phyloP scores from a whole-genome alignment of 768 basidiomycete genomes.

The Auricularia sp. region DNA sequence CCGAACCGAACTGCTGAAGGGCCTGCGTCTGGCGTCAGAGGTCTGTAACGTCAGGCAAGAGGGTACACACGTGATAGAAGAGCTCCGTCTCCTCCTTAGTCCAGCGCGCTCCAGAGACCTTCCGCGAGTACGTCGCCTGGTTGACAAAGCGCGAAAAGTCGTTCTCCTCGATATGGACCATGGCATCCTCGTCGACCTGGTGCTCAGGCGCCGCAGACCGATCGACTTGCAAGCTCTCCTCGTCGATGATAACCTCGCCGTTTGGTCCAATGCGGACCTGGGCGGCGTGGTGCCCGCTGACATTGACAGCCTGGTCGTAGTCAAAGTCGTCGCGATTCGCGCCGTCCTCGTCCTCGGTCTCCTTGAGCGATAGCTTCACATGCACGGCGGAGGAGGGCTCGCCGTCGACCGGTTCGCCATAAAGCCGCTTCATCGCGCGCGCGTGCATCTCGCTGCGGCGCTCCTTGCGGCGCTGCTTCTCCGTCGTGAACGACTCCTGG shows the following conservation, averaged over 20 bases:
- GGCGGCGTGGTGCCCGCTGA: conserved; percentile 60
- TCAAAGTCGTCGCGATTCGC: conserved; percentile 48
- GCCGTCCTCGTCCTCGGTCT: conserved; percentile 26
- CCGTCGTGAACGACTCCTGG: conserved; percentile 18
- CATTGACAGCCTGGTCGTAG: conserved; percentile 52
- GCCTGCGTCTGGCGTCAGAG: conserved; percentile 38
- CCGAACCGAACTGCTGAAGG: conserved; percentile 82
- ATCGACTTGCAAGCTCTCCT: conserved; percentile 74
- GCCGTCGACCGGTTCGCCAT: background rate
- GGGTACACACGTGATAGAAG: conserved; percentile 65
- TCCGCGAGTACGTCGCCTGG: conserved; percentile 70
- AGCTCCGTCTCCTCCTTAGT: conserved; percentile 80
- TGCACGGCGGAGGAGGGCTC: background rate
- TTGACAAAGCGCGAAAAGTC: conserved; percentile 82
- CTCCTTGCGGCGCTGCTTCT: conserved; percentile 7
- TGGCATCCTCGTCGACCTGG: conserved; percentile 40
- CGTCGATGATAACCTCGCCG: conserved; percentile 80
- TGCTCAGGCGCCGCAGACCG: conserved; percentile 43
- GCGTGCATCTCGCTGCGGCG: conserved; percentile 4
- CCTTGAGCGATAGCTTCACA: background rate
- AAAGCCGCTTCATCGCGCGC: conserved; percentile 10
- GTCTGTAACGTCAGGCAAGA: background rate
- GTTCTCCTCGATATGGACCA: conserved; percentile 72
- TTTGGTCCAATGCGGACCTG: conserved; percentile 83
- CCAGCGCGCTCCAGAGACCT: conserved; percentile 77